Evolutionary conservation across 108 stramenopile genomes (phyloP), one percentile per base, ranked within the genome.

Genomic region (Licmophora abbreviata): DNA sequence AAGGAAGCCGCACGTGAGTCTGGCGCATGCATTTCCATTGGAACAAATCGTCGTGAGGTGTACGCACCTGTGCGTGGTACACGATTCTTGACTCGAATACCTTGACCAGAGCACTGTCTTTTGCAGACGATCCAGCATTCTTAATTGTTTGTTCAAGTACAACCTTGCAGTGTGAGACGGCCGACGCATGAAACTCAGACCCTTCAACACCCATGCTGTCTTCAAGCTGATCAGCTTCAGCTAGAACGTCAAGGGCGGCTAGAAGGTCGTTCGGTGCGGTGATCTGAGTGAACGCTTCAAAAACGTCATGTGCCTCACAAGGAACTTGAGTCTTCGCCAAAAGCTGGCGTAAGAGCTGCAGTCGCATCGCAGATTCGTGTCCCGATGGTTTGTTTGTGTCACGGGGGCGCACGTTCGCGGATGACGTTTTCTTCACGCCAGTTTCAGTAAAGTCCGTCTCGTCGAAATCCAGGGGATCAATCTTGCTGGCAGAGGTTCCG

Each of bases 311-410:
- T 25, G 77, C 34, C 17, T 67, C 55, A 41, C 59, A 79, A 35
- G 63, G 52, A 10, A 85, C 66, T 43, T 70, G 79, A 7, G 76
- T 78, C 24, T 83, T 70, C 18, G 77, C 61, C 23, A 90, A 64
- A 26, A 85, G 60, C 49, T 90, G 88, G 52, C 77, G 57, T 42
- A 90, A 61, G 4, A 72, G 70, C 29, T 77, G 76, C 24, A 90
- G 74, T 7, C 74, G 64, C 25, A 73, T 59, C 22, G 78, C 68
- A 47, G 64, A 75, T 36, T 74, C 64, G 28, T 51, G 29, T 43
- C 49, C 59, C 4, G 46, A 28, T 34, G n/a, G 14, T 18, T 52
- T 27, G 18, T 20, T 48, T 68, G 42, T 11, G 12, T 32, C 46
- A 17, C 51, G 30, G 26, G 36, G 35, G 29, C 66, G 36, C 1